Conservation (phyloP, 305 asterid genomes). For the Rubia peregrina region DNA sequence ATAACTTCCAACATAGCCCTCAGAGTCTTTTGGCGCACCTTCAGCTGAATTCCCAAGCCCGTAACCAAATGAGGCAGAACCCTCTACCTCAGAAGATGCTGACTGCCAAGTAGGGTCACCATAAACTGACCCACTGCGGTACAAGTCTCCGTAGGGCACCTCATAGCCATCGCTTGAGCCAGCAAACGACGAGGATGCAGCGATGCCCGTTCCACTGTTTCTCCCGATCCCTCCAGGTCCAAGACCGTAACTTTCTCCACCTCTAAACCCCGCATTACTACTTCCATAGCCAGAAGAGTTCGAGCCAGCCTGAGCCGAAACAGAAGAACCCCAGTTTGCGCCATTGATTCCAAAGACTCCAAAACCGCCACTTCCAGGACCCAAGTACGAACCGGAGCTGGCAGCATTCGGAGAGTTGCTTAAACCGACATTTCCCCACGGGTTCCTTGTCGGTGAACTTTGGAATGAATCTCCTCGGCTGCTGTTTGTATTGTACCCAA, state of each 20-base stretch:
- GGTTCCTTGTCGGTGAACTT: conserved; percentile 23
- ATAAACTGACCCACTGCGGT: conserved; percentile 58
- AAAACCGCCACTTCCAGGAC: conserved; percentile 59
- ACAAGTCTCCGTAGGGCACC: conserved; percentile 63
- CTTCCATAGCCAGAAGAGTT: conserved; percentile 43
- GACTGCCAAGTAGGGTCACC: conserved; percentile 81
- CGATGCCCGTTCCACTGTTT: conserved; percentile 41
- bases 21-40: conserved; percentile 54
- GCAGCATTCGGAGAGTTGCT: conserved; percentile 45
- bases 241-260: conserved; percentile 55
- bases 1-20: conserved; percentile 65
- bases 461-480: conserved; percentile 47
- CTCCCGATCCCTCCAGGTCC: conserved; percentile 74
- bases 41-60: conserved; percentile 56
- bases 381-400: conserved; percentile 55
- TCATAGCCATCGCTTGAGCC: conserved; percentile 54
- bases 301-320: conserved; percentile 46
- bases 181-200: conserved; percentile 46
- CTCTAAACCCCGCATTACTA: conserved; percentile 51
- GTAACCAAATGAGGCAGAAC: conserved; percentile 64
- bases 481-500: conserved; percentile 43
- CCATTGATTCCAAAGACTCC: conserved; percentile 70
- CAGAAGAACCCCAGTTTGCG: conserved; percentile 56
- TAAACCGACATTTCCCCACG: conserved; percentile 63
- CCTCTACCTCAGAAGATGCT: conserved; percentile 52